Percentiles rank a stretch among this genome's conserved stretches.
phyloP scores from a whole-genome alignment of 495 filamentous ascomycete species.

The Hyaloscypha finlandica region DNA sequence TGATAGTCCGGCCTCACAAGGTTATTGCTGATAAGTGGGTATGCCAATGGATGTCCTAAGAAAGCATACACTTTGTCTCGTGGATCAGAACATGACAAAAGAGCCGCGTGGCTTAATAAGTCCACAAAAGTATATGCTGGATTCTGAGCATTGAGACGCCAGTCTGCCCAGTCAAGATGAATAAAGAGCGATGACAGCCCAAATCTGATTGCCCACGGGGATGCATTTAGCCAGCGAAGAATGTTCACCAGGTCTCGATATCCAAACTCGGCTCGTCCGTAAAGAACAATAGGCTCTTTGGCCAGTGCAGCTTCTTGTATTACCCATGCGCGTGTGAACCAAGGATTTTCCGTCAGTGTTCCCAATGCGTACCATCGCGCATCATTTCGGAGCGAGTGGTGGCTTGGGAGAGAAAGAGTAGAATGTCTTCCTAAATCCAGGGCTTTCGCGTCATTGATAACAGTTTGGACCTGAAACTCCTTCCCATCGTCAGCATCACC shows the following conservation, averaged over 20 bases:
- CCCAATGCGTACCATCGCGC: conserved; percentile 14
- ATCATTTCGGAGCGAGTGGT: conserved; percentile 26
- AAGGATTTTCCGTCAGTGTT: conserved; percentile 20
- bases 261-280: conserved; percentile 27
- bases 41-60: conserved; percentile 22
- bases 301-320: conserved; percentile 36
- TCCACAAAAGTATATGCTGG: conserved; percentile 2
- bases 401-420: background rate
- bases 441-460: conserved; percentile 6
- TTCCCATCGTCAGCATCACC: conserved; percentile 29
- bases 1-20: conserved; percentile 22
- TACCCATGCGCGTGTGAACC: conserved; percentile 36
- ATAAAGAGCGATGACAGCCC: conserved; percentile 11
- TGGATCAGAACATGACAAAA: conserved; percentile 21
- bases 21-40: background rate
- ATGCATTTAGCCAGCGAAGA: background rate
- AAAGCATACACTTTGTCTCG: conserved; percentile 32
- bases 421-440: background rate
- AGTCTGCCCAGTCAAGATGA: conserved; percentile 19
- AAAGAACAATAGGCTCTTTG: conserved; percentile 16
- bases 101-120: conserved; percentile 17
- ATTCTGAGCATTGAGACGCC: conserved; percentile 1
- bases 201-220: conserved; percentile 22
- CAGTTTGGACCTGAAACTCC: conserved; percentile 9
- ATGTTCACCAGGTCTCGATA: conserved; percentile 26